Conservation (phyloP, 2,329 filamentous ascomycete genomes). For the Colletotrichum sp. region DNA sequence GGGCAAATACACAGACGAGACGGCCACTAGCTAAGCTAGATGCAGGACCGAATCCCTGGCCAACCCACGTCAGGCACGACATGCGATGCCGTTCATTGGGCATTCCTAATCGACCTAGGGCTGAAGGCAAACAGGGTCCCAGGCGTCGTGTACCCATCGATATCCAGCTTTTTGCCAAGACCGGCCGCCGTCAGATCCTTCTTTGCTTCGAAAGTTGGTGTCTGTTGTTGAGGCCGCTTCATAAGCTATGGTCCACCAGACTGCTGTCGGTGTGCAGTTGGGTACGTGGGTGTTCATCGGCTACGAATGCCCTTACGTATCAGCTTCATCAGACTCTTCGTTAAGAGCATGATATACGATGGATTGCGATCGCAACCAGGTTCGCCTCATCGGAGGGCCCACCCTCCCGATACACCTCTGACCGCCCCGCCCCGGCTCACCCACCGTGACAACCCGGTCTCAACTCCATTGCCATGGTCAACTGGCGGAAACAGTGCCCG, state of each 20-base stretch:
- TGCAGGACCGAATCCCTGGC: not conserved
- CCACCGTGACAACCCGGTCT: not conserved
- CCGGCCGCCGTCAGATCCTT: not conserved
- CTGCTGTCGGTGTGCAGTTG: not conserved
- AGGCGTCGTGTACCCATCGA: not conserved
- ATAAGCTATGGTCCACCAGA: not conserved
- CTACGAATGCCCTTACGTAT: conserved; percentile 12
- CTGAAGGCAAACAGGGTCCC: conserved; percentile 7
- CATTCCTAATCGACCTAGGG: not conserved
- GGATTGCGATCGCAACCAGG: not conserved
- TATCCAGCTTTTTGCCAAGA: not conserved
- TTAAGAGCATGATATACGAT: not conserved
- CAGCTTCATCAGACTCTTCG: not conserved
- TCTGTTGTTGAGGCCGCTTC: not conserved
- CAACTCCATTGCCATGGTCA: not conserved
- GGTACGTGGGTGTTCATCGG: not conserved
- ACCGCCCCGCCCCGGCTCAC: not conserved
- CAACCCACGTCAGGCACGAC: conserved; percentile 10
- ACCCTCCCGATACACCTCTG: not conserved
- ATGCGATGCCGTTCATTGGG: not conserved
- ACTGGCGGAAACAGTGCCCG: not conserved
- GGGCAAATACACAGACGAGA: not conserved
- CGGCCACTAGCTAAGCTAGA: not conserved
- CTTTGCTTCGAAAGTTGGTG: not conserved
- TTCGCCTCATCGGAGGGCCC: not conserved